Evolutionary conservation across 352 stramenopile genomes (phyloP).

Genomic region (Phytophthora pistaciae): DNA sequence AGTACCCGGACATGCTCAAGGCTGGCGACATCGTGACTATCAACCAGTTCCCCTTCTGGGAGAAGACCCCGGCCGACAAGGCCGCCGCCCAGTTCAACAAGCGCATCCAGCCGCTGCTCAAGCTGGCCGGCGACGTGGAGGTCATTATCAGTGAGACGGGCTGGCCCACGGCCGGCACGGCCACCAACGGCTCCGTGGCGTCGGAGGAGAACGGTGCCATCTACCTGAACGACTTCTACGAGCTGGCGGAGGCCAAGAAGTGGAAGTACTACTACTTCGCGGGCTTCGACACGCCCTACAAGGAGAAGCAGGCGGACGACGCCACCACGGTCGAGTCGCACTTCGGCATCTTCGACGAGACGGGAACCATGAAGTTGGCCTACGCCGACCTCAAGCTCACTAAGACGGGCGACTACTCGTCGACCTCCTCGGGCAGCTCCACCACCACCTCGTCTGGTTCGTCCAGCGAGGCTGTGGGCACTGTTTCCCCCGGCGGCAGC

Average conservation of each 20-base stretch:
- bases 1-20: conserved; percentile 81
- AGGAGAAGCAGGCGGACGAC: conserved; percentile 61
- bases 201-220: conserved; percentile 59
- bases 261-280: conserved; percentile 93
- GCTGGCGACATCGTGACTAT: conserved; percentile 83
- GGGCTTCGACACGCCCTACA: conserved; percentile 86
- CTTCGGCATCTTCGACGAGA: conserved; percentile 81
- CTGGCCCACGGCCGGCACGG: conserved; percentile 75
- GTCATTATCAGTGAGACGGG: conserved; percentile 88
- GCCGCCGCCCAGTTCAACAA: conserved; percentile 76
- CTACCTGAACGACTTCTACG: conserved; percentile 86
- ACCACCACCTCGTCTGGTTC: not conserved
- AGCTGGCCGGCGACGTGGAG: conserved; percentile 72
- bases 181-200: conserved; percentile 67
- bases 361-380: conserved; percentile 70
- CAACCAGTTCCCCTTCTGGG: conserved; percentile 91
- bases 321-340: conserved; percentile 69
- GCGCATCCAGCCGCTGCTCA: conserved; percentile 74
- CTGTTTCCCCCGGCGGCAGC: conserved; percentile 24
- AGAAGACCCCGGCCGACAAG: conserved; percentile 64
- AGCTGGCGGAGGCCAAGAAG: conserved; percentile 62
- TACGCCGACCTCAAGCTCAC: conserved; percentile 69
- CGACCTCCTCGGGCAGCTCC: conserved; percentile 36
- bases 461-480: conserved; percentile 27
- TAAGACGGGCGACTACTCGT: conserved; percentile 40